A percentile compares a stretch with the other conserved stretches of the same genome.
Evolutionary conservation across 208 protist species (phyloP).

Genomic region (Trypanosoma theileri): DNA sequence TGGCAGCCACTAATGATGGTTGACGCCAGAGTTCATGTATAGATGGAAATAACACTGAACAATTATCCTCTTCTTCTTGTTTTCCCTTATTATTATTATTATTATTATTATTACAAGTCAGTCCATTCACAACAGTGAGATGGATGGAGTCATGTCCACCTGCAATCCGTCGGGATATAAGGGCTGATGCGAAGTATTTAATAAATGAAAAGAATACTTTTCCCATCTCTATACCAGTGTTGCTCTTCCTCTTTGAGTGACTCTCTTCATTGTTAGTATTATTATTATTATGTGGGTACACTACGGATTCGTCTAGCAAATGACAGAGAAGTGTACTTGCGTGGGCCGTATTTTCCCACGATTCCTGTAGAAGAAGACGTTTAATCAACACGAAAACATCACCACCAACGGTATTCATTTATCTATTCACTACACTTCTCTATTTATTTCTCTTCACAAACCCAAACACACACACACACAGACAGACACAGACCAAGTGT

Average conservation of each 20-base stretch:
- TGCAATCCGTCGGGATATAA: not conserved
- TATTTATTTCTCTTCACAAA: not conserved
- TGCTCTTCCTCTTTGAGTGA: not conserved
- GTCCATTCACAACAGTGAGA: not conserved
- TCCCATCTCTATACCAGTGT: not conserved
- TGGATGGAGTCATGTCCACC: not conserved
- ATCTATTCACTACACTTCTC: not conserved
- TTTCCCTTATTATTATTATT: not conserved
- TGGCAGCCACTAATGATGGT: slow-evolving; percentile 50
- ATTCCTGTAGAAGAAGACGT: slow-evolving; percentile 17
- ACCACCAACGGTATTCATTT: not conserved
- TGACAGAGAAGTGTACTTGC: slow-evolving; percentile 16
- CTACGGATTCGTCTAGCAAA: slow-evolving; percentile 11
- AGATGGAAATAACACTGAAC: slow-evolving; percentile 19
- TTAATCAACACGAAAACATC: slow-evolving; percentile 4
- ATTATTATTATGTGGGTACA: not conserved
- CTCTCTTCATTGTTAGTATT: not conserved
- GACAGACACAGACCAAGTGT: too few species aligned
- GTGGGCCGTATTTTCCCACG: not conserved
- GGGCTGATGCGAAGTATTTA: slow-evolving; percentile 19
- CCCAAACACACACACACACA: not conserved
- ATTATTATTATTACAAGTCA: not conserved
- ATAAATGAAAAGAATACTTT: slow-evolving; percentile 22
- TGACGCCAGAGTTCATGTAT: slow-evolving; percentile 48
- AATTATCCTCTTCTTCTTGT: not conserved